Conservation (phyloP, 2,329 filamentous ascomycete species). For the Aspergillus costaricaensis region DNA sequence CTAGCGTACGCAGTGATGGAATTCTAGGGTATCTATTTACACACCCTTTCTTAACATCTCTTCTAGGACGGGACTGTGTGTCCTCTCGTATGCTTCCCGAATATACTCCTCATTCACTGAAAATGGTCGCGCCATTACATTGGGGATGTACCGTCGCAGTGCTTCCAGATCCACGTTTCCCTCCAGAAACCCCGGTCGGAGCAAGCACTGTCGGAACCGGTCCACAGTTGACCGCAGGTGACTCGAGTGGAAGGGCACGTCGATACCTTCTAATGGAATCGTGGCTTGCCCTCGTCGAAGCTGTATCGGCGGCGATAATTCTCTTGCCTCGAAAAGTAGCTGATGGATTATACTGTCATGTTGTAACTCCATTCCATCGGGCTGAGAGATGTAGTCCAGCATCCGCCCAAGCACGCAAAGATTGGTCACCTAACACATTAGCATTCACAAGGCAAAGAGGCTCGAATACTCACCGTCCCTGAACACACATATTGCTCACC, state of each 20-base stretch:
- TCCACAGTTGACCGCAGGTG: constrained; percentile 95
- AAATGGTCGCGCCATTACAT: constrained; percentile 92
- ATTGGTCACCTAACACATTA: constrained; percentile 14
- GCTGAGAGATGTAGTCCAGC: constrained; percentile 16
- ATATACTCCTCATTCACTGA: constrained; percentile 96
- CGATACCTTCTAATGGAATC: constrained; percentile 81
- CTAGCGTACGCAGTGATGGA: background rate
- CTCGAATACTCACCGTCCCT: constrained; percentile 51
- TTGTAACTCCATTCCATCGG: background rate
- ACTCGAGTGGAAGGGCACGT: constrained; percentile 96
- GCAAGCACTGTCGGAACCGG: constrained; percentile 89
- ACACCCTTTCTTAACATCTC: constrained; percentile 13
- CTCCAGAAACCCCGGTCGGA: constrained; percentile 19
- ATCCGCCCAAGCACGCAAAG: constrained; percentile 20
- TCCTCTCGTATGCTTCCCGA: constrained; percentile 91
- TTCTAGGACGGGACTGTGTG: constrained; percentile 49
- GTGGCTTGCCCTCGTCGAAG: constrained; percentile 93
- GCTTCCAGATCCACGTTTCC: constrained; percentile 86
- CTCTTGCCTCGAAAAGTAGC: constrained; percentile 74
- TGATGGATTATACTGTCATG: constrained; percentile 6
- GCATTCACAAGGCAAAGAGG: background rate
- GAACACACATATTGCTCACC: constrained; percentile 68
- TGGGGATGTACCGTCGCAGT: constrained; percentile 96
- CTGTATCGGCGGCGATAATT: constrained; percentile 71
- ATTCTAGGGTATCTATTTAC: background rate